Conservation (phyloP, 2,329 filamentous ascomycete genomes). For the Onygena corvina region DNA sequence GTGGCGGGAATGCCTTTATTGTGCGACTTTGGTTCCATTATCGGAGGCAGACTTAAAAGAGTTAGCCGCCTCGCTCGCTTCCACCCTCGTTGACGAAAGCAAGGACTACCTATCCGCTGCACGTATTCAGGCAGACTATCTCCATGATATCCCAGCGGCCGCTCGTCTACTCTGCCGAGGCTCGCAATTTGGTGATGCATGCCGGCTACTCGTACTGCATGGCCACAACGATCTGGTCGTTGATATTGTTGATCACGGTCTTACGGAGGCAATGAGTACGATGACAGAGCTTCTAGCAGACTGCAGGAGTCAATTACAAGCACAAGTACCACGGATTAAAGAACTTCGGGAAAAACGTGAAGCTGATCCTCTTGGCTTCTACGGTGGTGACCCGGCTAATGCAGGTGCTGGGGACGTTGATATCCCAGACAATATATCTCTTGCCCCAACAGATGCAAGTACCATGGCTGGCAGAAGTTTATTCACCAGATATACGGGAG, state of each 20-base stretch:
- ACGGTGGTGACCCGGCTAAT: slow-evolving; percentile 58
- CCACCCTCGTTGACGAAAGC: slow-evolving; percentile 61
- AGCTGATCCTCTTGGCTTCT: slow-evolving; percentile 78
- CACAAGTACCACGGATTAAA: slow-evolving; percentile 72
- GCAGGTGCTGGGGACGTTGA: slow-evolving; percentile 48
- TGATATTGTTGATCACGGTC: slow-evolving; percentile 60
- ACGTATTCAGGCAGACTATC: slow-evolving; percentile 68
- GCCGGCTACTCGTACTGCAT: slow-evolving; percentile 58
- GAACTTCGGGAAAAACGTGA: slow-evolving; percentile 72
- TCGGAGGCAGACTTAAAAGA: slow-evolving; percentile 48
- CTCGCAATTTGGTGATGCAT: slow-evolving; percentile 78
- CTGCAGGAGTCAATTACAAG: slow-evolving; percentile 70
- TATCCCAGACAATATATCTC: slow-evolving; percentile 80
- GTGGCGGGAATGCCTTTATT: slow-evolving; percentile 84
- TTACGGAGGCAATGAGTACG: slow-evolving; percentile 66
- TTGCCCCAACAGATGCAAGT: slow-evolving; percentile 72
- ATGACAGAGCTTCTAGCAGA: slow-evolving; percentile 89
- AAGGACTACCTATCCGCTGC: slow-evolving; percentile 76
- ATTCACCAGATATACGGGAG: slow-evolving; percentile 84
- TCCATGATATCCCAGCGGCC: slow-evolving; percentile 57
- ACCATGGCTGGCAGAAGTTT: slow-evolving; percentile 68
- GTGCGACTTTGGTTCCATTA: slow-evolving; percentile 57
- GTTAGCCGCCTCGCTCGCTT: slow-evolving; percentile 63
- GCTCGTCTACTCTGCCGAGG: slow-evolving; percentile 73
- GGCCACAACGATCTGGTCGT: slow-evolving; percentile 51